Conservation (phyloP, 139 green algal genomes). For the Mychonastes homosphaera region DNA sequence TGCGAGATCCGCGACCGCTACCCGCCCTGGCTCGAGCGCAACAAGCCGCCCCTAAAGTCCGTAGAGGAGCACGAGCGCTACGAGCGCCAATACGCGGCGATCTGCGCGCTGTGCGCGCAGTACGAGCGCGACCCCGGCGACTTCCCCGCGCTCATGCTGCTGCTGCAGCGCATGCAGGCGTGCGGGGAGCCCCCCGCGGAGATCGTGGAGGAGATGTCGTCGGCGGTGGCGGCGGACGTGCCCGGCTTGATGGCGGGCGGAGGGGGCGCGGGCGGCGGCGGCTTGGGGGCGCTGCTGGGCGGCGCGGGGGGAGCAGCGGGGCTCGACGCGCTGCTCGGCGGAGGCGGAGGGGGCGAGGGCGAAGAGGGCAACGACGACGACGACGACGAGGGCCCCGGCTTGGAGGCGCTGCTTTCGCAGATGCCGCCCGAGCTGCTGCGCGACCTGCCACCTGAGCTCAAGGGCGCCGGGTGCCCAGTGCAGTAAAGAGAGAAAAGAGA, state of each 20-base stretch:
- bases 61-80: conserved; percentile 47
- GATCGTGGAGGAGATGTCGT: conserved; percentile 68
- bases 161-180: conserved; percentile 81
- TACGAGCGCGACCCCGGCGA: conserved; percentile 61
- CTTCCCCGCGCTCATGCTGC: conserved; percentile 43
- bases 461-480: no score
- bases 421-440: conserved; percentile 4
- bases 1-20: conserved; percentile 75
- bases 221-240: conserved; percentile 18
- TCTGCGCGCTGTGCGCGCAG: conserved; percentile 47
- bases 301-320: no score
- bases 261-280: neutral
- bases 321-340: neutral
- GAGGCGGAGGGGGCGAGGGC: neutral
- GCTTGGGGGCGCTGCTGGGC: neutral
- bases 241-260: conserved; percentile 2
- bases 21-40: conserved; percentile 58
- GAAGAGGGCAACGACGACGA: conserved; percentile 7
- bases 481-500: no score
- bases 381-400: conserved; percentile 17
- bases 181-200: conserved; percentile 65
- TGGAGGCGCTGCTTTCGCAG: no score
- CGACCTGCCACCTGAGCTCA: no score
- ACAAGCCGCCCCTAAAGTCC: conserved; percentile 26
- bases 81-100: conserved; percentile 48